Conservation (phyloP, 305 asterid species). For the Fraxinus baroniana region DNA sequence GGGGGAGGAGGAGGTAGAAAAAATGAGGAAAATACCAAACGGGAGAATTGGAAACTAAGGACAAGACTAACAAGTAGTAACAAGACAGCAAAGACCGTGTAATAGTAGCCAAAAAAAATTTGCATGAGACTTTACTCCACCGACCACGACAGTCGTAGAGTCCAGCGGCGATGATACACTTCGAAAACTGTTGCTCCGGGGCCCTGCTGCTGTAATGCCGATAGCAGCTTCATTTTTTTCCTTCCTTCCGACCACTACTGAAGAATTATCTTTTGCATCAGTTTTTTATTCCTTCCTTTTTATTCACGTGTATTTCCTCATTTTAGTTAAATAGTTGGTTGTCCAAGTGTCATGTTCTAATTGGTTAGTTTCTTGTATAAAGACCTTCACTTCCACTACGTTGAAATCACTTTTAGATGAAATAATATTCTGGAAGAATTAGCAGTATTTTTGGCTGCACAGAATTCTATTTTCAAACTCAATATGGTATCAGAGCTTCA, state of each 20-base stretch:
- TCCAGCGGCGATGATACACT: slow-evolving; percentile 59
- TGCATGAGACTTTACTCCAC: slow-evolving; percentile 66
- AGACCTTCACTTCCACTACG: too few species aligned
- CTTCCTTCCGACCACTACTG: neutral
- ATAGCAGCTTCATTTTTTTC: slow-evolving; percentile 46
- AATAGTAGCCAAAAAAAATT: slow-evolving; percentile 70
- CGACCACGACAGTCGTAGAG: slow-evolving; percentile 59
- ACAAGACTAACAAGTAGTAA: slow-evolving; percentile 77
- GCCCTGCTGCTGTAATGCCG: slow-evolving; percentile 74
- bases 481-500: too few species aligned
- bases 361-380: too few species aligned
- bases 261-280: too few species aligned
- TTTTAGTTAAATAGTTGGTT: too few species aligned
- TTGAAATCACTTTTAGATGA: too few species aligned
- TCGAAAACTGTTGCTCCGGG: slow-evolving; percentile 76
- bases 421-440: too few species aligned
- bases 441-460: too few species aligned
- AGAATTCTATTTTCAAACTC: too few species aligned
- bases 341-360: too few species aligned
- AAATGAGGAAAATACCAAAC: slow-evolving; percentile 64
- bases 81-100: slow-evolving; percentile 76
- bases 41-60: slow-evolving; percentile 87
- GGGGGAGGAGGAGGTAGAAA: slow-evolving; percentile 51
- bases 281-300: too few species aligned
- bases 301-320: too few species aligned